Base-by-base conservation (phyloP, 352 stramenopile species). In the Pythium pectinolyticum region DNA sequence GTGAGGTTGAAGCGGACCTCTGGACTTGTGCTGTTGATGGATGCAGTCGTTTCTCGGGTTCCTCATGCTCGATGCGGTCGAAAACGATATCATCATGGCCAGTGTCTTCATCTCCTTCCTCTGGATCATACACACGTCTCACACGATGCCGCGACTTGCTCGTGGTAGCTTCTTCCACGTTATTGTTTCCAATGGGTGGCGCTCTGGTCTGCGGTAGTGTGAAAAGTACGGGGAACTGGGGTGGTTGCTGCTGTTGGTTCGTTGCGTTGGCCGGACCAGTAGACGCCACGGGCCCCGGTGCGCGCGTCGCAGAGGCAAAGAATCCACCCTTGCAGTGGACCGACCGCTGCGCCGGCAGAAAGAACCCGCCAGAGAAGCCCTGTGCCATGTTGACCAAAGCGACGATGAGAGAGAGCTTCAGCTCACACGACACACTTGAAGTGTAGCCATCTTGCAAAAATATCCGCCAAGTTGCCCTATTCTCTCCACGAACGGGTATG, bases 261-360 rank as follows among this genome's bases (percentile, higher is more conserved):
- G 11, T 53, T 7, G 28, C 19, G 5, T 15, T 27, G 28, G 47
- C 7, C 27, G 28, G 4, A 30, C 25, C 41, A 24, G 31, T 17
- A 25, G 27, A 25, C 64, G 32, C 0, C 10, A 28, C 20, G 9
- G 32, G 17, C 6, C 22, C 24, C 15, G 46, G 2, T 9, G 22
- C 22, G 15, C 31, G 32, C 25, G 57, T 35, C 15, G 56, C 43
- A 35, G 72, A 66, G 0, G 74, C 68, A n/a, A 86, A 86, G 66
- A 85, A 83, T 2, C 77, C 77, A 41, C 77, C 77, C 46, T 79
- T 72, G 64, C 72, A 81, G 51, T 86, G 77, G 32, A 83, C 62
- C 0, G 77, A 86, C 25, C 74, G 74, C 67, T 86, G 77, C 19
- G 77, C 77, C 4, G 77, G 77, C 17, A 86, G 67, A 57, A 86